Evolutionary conservation across 140 eudicot genomes (phyloP).

Genomic region (Flaveria floridana): DNA sequence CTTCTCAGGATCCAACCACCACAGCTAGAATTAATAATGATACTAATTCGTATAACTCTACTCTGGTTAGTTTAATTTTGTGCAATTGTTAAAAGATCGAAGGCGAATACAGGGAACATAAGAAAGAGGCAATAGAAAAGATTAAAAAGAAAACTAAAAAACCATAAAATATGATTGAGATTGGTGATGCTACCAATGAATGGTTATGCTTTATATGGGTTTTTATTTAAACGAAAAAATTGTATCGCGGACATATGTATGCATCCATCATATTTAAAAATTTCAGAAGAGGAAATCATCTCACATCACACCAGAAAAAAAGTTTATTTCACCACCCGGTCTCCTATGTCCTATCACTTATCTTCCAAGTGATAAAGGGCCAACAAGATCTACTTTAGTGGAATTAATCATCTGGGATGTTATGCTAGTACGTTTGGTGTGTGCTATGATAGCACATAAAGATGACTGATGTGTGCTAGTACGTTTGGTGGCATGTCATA

Average conservation of each 20-base stretch:
- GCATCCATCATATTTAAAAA: background rate
- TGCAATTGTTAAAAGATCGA: no score
- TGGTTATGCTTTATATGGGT: no score
- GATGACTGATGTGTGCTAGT: no score
- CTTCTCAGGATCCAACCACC: conserved; percentile 25
- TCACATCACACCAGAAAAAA: background rate
- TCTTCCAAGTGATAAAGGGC: conserved; percentile 5
- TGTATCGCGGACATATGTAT: background rate
- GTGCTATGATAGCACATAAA: no score
- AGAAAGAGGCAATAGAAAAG: no score
- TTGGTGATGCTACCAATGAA: no score
- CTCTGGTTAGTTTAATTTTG: background rate
- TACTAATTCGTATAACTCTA: background rate
- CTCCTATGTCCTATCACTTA: background rate
- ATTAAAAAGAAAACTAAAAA: no score
- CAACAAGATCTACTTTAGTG: background rate
- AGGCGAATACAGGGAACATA: no score
- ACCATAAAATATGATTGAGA: no score
- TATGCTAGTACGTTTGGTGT: no score
- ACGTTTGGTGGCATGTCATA: conserved; percentile 17
- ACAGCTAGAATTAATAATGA: background rate
- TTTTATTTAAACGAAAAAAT: no score
- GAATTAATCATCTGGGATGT: background rate
- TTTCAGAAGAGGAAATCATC: background rate
- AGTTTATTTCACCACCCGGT: background rate